Base-by-base conservation (phyloP, 305 asterid species). In the Fraxinus latifolia region DNA sequence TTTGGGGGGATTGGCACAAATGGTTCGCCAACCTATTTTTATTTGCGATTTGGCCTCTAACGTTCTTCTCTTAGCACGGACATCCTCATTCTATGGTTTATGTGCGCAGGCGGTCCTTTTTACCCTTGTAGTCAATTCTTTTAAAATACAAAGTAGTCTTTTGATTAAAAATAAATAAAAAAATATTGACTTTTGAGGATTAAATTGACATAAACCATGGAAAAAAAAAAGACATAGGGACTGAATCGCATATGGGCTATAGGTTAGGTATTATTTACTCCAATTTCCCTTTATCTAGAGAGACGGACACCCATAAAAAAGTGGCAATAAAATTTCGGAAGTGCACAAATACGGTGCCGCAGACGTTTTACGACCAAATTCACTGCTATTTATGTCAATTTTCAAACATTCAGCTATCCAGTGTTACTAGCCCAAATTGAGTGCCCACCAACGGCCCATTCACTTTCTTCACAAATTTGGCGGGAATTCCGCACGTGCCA, bases 401-500 rank as follows among this genome's bases (percentile, higher is more conserved):
- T 23, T 11, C 31, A 23, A 62, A 19, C 3, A 21, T 23, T 23
- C 33, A 2, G n/a, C 71, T 21, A 23, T 7, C 15, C 32, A 2
- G 1, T 67, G 8, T 27, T 27, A 25, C 17, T 3, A 67, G 37
- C 37, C 74, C 36, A 9, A 65, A 25, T 11, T 23, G 33, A 60
- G 70, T 60, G 17, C 74, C 74, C 74, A 68, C 32, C 8, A 68
- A 68, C 14, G 34, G 74, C 23, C 75, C 75, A 68, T 68, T 29
- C 25, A 68, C 15, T 67, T 8, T 65, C 73, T 12, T 25, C n/a
- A 25, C 36, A 39, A 31, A 21, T 27, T 33, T 81, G 89, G 90
- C 90, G 91, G 91, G 87, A 87, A 79, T n/a, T 58, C 21, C 55
- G 17, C 80, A 72, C 36, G 80, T 77, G 62, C 76, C 77, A 74